Percentiles rank a stretch among this genome's conserved stretches.
Evolutionary conservation across 1,139 yeast species (phyloP).

Genomic region (Geotrichum bryndzae): DNA sequence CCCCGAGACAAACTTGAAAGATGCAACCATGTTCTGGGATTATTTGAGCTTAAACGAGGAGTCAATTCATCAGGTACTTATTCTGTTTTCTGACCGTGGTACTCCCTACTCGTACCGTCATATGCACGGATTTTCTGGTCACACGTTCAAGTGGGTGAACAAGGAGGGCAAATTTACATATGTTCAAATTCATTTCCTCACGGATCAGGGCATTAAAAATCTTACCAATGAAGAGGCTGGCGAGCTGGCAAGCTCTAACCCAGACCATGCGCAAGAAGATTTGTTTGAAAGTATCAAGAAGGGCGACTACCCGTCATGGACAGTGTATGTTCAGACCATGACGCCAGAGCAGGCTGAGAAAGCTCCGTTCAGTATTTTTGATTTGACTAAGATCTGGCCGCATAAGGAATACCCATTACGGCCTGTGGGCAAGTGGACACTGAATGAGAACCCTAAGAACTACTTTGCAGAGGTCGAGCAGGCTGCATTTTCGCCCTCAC

Average conservation of each 20-base stretch:
- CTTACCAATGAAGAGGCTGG: slow-evolving; percentile 53
- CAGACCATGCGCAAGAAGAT: slow-evolving; percentile 57
- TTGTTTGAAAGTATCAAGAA: slow-evolving; percentile 52
- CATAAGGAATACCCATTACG: slow-evolving; percentile 70
- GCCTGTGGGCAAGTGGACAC: slow-evolving; percentile 61
- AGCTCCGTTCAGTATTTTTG: slow-evolving; percentile 49
- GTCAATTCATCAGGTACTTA: slow-evolving; percentile 56
- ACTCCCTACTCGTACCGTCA: slow-evolving; percentile 59
- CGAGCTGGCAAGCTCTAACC: slow-evolving; percentile 51
- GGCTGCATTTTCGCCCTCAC: slow-evolving; percentile 77
- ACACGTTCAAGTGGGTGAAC: slow-evolving; percentile 66
- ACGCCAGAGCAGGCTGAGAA: slow-evolving; percentile 64
- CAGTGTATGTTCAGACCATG: slow-evolving; percentile 65
- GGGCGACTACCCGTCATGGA: slow-evolving; percentile 61
- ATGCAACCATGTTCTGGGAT: slow-evolving; percentile 67
- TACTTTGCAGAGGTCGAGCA: slow-evolving; percentile 80
- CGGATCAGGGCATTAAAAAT: slow-evolving; percentile 60
- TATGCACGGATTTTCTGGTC: slow-evolving; percentile 75
- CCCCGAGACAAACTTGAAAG: slow-evolving; percentile 78
- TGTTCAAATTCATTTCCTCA: slow-evolving; percentile 58
- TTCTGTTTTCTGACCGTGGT: slow-evolving; percentile 65
- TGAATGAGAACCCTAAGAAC: slow-evolving; percentile 69
- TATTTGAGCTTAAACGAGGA: slow-evolving; percentile 59
- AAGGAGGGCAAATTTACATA: slow-evolving; percentile 57
- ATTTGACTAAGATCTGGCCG: slow-evolving; percentile 77